phyloP scores from a whole-genome alignment of 768 basidiomycete genomes.

The Crepidotus variabilis region DNA sequence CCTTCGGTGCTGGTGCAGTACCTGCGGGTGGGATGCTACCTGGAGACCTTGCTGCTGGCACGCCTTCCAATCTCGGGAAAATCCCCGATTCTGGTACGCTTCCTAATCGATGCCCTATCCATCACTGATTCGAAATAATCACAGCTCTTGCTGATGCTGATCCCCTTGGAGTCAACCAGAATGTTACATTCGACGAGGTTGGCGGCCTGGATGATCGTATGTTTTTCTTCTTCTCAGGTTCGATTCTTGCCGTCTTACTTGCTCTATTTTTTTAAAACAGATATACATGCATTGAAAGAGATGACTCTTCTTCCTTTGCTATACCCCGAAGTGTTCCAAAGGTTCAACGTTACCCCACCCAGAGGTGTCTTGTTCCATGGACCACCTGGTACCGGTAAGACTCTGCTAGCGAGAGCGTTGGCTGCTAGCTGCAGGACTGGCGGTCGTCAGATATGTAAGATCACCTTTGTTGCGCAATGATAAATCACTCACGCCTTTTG shows the following conservation, averaged over 20 bases:
- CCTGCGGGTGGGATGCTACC: constrained; percentile 56
- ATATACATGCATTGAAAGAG: constrained; percentile 95
- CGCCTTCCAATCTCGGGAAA: constrained; percentile 83
- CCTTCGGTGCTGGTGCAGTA: constrained; percentile 50
- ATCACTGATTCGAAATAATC: constrained; percentile 8
- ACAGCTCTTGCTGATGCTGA: constrained; percentile 91
- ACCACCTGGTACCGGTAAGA: constrained; percentile 98
- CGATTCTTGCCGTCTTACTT: neutral
- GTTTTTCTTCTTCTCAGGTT: constrained; percentile 21
- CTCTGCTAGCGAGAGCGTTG: constrained; percentile 87
- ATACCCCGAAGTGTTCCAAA: constrained; percentile 96
- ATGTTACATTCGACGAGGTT: constrained; percentile 94
- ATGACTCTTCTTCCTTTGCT: constrained; percentile 95
- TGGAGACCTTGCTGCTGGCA: constrained; percentile 66
- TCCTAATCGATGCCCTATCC: neutral
- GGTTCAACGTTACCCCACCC: constrained; percentile 91
- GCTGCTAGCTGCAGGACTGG: constrained; percentile 89
- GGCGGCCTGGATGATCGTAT: constrained; percentile 93
- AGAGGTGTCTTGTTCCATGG: constrained; percentile 97
- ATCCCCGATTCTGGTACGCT: constrained; percentile 69
- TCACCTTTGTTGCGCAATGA: neutral
- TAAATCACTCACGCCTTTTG: neutral
- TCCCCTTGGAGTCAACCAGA: constrained; percentile 89
- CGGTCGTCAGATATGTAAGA: constrained; percentile 84
- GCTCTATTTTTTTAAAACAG: constrained; percentile 32